These are phyloP conservation scores for Ostreobium quekettii DNA, from an alignment of 139 green algal species.

Conservation along the genomic window DNA sequence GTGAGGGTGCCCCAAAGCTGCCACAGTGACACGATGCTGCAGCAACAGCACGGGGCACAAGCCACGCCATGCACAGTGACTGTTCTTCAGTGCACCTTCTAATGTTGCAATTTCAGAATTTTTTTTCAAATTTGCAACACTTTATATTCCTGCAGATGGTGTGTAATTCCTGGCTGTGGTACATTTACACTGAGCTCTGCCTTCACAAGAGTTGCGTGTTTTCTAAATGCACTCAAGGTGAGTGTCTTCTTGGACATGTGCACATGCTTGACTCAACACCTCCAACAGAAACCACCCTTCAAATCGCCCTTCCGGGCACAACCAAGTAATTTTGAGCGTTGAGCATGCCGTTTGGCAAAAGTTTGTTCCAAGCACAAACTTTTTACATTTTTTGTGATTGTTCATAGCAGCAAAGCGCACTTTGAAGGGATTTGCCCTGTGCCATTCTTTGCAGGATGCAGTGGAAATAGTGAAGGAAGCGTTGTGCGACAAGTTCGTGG, in stretches of 20 bases:
- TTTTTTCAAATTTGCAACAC: neutral
- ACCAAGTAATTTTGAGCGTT: neutral
- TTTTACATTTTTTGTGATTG: neutral
- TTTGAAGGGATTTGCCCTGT: no score
- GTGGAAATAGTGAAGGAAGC: constrained; percentile 62
- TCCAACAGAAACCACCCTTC: no score
- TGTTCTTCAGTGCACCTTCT: neutral
- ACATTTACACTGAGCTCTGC: no score
- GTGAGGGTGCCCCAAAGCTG: constrained; percentile 21
- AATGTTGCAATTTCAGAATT: neutral
- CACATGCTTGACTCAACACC: no score
- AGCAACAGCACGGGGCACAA: neutral
- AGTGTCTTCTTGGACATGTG: no score
- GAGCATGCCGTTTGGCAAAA: neutral
- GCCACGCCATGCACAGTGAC: neutral
- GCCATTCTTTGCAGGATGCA: constrained; percentile 52
- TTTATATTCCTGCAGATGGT: no score
- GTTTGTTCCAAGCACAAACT: neutral
- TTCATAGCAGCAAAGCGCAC: no score
- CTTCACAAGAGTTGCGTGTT: no score
- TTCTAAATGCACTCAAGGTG: no score
- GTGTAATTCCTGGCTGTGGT: no score
- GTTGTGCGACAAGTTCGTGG: constrained; percentile 45
- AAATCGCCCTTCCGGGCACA: neutral
- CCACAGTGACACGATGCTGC: neutral